These are phyloP conservation scores for Tardiomyces blankii DNA, from an alignment of 1,139 yeast genomes.

Conservation along the genomic window DNA sequence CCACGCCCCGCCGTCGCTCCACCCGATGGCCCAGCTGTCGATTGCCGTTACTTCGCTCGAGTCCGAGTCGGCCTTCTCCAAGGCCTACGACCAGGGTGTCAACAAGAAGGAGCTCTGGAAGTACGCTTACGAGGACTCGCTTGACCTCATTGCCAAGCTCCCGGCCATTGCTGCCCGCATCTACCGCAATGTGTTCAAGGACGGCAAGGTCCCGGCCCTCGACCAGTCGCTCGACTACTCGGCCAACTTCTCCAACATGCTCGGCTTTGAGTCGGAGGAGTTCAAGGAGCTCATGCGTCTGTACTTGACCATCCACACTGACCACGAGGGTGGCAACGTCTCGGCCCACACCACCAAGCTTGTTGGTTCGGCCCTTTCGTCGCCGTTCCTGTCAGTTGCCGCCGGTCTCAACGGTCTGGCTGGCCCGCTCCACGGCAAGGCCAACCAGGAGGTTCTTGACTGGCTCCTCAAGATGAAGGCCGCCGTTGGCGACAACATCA, in stretches of 20 bases:
- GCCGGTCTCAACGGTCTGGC: conserved; percentile 98
- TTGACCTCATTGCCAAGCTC: conserved; percentile 53
- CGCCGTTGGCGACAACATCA: conserved; percentile 62
- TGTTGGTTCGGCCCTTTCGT: conserved; percentile 92
- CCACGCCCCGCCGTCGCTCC: conserved; percentile 44
- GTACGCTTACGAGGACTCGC: conserved; percentile 53
- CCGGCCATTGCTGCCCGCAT: conserved; percentile 58
- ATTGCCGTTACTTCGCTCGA: conserved; percentile 57
- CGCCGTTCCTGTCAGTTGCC: conserved; percentile 87
- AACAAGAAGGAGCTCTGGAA: conserved; percentile 61
- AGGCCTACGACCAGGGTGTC: conserved; percentile 60
- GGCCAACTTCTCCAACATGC: conserved; percentile 78
- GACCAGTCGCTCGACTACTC: conserved; percentile 80
- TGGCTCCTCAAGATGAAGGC: conserved; percentile 83
- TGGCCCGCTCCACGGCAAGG: conserved; percentile 98
- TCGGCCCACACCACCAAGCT: conserved; percentile 97
- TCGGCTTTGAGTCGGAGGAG: conserved; percentile 72
- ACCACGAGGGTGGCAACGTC: conserved; percentile 98
- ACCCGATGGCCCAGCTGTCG: conserved; percentile 64
- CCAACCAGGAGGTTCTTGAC: conserved; percentile 96
- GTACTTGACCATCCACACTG: conserved; percentile 93
- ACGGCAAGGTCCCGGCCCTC: conserved; percentile 63
- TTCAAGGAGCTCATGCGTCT: conserved; percentile 89
- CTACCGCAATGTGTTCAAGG: conserved; percentile 57
- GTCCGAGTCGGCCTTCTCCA: conserved; percentile 47